Percentiles rank a stretch among this genome's conserved stretches.
Conservation (phyloP, 345 rosid genomes). For the Eutrema japonicum region DNA sequence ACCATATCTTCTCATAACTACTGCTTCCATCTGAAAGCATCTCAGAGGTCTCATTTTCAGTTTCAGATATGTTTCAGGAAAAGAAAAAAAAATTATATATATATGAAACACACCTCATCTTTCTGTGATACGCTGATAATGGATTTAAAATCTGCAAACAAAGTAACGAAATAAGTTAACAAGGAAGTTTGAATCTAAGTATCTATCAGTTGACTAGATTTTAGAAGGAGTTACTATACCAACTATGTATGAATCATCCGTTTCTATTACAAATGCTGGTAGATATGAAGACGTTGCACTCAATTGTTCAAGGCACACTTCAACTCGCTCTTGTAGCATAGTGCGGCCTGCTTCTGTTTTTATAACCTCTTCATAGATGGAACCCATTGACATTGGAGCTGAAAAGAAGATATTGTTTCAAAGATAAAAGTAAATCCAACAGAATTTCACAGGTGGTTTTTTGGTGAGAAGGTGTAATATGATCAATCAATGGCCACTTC, state of each 20-base stretch:
- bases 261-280: conserved; percentile 51
- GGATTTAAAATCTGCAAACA: conserved; percentile 63
- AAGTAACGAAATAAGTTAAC: background rate
- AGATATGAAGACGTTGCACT: conserved; percentile 45
- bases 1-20: conserved; percentile 75
- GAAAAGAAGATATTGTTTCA: conserved; percentile 39
- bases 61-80: conserved; percentile 6
- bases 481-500: conserved; percentile 11
- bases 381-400: conserved; percentile 66
- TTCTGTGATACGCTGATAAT: conserved; percentile 71
- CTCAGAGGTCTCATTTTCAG: conserved; percentile 16
- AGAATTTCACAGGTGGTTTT: background rate
- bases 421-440: background rate
- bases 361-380: conserved; percentile 84
- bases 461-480: conserved; percentile 10
- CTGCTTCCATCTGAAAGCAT: conserved; percentile 63
- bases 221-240: conserved; percentile 50
- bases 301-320: conserved; percentile 63
- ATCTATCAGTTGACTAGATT: background rate
- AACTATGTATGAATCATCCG: conserved; percentile 55
- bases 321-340: conserved; percentile 73
- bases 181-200: conserved; percentile 6
- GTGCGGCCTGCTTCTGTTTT: conserved; percentile 73
- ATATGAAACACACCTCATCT: conserved; percentile 64
- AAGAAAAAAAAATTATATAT: background rate